Evolutionary conservation across 192 early-diverging fungal genomes (phyloP), one percentile per base, ranked within the genome.

Genomic region (Coemansia sp.): DNA sequence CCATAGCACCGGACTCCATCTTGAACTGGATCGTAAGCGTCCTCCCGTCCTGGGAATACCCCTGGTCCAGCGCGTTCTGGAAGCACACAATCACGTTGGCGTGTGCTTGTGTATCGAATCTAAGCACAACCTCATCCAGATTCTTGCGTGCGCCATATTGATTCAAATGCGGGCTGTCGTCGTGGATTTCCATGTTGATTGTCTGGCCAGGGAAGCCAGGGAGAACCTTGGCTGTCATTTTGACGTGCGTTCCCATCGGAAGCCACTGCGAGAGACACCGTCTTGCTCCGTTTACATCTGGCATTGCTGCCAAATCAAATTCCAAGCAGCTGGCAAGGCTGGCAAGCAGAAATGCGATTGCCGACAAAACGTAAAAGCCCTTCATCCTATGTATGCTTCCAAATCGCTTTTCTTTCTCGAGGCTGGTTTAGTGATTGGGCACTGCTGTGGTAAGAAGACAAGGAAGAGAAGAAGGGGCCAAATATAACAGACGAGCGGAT

Each of bases 11-110:
- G 40, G 94, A 88, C 44, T 93, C 90, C 59, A 95, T 86, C 58
- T 89, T 89, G 22, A 97, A 73, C 67, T 91, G 86, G 68, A 97
- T 83, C 12, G 85, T 84, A 43, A 90, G 86, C 48, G 77, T 49
- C 40, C 79, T 78, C 32, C 77, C 73, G 49, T 79, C 78, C 13
- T 43, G 40, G 9, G 72, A 64, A 40, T 77, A 85, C 76, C 89
- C 89, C 19, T 83, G 76, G 63, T 83, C 71, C 4, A 93, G 77
- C 20, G 80, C 70, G 73, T 93, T 92, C 38, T 90, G 90, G 85
- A 96, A 95, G 73, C 96, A 98, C 55, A 91, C 88, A 40, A 89
- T 76, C 17, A 98, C 83, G 69, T 92, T 87, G 14, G 93, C 92
- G 63, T 95, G 90, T n/a, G 86, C 86, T 73, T 94, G 92, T 32